Conservation (phyloP, 139 green algal genomes). For the Chlamydomonas applanata region DNA sequence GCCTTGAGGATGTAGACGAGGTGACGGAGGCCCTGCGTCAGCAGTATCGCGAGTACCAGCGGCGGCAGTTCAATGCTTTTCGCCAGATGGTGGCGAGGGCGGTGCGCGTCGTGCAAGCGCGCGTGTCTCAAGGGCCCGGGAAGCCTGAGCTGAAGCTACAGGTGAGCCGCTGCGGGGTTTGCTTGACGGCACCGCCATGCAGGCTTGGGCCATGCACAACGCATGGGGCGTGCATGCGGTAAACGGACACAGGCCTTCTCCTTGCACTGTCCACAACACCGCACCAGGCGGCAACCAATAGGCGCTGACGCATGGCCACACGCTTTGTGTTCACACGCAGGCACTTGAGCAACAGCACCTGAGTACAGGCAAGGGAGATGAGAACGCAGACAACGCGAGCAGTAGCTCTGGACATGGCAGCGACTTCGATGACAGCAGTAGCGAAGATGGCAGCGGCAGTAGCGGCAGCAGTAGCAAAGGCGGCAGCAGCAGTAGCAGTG, state of each 20-base stretch:
- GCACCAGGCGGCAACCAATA: neutral
- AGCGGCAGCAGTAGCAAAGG: conserved; percentile 8
- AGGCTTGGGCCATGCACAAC: neutral
- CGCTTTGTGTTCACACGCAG: too few relatives aligned
- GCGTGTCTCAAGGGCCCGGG: neutral
- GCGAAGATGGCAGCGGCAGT: neutral
- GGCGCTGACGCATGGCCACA: neutral
- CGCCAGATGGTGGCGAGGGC: conserved; percentile 38
- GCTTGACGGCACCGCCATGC: neutral
- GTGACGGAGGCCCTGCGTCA: conserved; percentile 53
- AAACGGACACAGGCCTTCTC: too few relatives aligned
- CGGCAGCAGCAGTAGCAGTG: conserved; percentile 6
- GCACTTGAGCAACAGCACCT: neutral
- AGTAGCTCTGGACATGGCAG: neutral
- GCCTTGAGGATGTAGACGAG: conserved; percentile 62
- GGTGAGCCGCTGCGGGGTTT: conserved; percentile 2
- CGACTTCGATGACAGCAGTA: neutral
- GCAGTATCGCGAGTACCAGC: conserved; percentile 63
- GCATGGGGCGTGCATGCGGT: neutral
- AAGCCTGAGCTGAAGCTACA: conserved; percentile 55
- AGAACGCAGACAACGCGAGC: neutral
- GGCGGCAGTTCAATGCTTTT: conserved; percentile 53
- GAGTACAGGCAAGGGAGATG: neutral
- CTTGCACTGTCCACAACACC: too few relatives aligned
- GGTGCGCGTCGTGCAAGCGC: conserved; percentile 25